phyloP scores from a whole-genome alignment of 148 eudicot genomes.

The Chenopodium album region DNA sequence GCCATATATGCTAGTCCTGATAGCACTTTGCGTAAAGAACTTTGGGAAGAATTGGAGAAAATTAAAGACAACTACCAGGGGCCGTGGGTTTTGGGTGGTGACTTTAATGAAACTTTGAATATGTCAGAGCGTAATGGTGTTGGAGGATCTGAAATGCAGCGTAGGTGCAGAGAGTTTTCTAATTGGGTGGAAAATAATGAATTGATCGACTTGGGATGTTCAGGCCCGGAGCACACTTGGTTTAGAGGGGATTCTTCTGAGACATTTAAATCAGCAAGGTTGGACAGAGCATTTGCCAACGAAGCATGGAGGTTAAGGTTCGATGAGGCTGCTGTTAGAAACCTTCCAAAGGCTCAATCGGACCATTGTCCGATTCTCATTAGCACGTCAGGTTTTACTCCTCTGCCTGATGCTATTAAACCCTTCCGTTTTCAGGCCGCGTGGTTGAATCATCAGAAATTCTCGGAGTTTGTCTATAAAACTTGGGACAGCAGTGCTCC shows the following conservation, averaged over 20 bases:
- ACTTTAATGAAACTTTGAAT: neutral
- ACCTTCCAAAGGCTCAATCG: neutral
- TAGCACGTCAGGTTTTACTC: neutral
- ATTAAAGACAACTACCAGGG: neutral
- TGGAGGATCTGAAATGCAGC: neutral
- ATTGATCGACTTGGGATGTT: neutral
- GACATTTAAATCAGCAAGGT: neutral
- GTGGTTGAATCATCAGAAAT: neutral
- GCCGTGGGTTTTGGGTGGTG: neutral
- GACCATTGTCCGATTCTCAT: neutral
- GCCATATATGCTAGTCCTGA: neutral
- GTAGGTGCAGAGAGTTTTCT: neutral
- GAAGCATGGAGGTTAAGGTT: neutral
- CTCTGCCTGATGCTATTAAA: accelerated
- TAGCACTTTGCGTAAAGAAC: neutral
- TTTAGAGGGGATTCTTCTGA: neutral
- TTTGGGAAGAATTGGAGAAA: neutral
- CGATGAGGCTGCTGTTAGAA: neutral
- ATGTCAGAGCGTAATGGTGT: neutral
- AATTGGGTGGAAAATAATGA: too few relatives aligned
- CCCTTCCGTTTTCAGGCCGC: neutral
- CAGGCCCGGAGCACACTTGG: neutral
- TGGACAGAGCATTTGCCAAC: neutral
- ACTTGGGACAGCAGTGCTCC: neutral
- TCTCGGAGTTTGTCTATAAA: neutral